phyloP scores from a whole-genome alignment of 1,284 basidiomycete species.

The Sanghuangporus baumii region DNA sequence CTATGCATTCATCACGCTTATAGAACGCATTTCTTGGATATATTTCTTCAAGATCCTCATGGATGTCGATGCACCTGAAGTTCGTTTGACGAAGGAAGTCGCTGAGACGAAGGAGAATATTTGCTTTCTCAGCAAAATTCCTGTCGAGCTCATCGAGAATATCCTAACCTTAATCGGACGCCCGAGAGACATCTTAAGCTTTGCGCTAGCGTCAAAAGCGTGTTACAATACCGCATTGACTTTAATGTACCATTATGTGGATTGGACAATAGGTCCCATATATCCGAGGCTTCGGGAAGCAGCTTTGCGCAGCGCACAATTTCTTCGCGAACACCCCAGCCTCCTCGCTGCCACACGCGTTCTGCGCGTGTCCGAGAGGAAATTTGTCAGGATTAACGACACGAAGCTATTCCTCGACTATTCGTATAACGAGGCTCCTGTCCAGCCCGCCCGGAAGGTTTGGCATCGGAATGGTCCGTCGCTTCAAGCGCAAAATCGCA shows the following conservation, averaged over 20 bases:
- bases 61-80: not conserved
- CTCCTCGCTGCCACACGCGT: not conserved
- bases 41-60: too few relatives aligned
- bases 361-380: conserved; percentile 13
- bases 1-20: not conserved
- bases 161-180: not conserved
- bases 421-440: not conserved
- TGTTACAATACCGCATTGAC: conserved; percentile 7
- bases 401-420: not conserved
- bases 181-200: conserved; percentile 13
- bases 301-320: not conserved
- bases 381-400: not conserved
- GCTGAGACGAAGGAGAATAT: not conserved
- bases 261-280: conserved; percentile 5
- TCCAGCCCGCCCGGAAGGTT: not conserved
- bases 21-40: not conserved
- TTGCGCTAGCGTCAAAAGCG: conserved; percentile 8
- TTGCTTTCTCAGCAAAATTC: not conserved
- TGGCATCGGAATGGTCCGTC: not conserved
- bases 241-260: conserved; percentile 6
- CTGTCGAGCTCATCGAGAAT: conserved; percentile 5
- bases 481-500: not conserved
- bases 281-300: not conserved
- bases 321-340: conserved; percentile 7
- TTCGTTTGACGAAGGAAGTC: not conserved